Conservation (phyloP, 1,284 basidiomycete genomes). For the Cutaneotrichosporon sp. region DNA sequence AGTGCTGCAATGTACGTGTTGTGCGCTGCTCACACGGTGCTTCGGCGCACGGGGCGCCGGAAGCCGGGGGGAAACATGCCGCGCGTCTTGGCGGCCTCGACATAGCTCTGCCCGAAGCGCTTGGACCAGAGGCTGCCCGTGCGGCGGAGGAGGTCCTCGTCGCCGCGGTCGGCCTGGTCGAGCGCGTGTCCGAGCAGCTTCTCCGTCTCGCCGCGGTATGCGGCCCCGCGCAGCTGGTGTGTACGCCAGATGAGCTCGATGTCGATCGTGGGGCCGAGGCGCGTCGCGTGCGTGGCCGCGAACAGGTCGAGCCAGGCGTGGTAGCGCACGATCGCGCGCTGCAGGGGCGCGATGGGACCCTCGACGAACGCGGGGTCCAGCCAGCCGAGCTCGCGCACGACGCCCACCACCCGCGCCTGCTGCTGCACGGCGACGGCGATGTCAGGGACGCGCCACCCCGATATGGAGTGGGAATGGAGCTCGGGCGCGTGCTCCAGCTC, state of each 20-base stretch:
- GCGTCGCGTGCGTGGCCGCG: slow-evolving; percentile 21
- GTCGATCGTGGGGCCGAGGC: slow-evolving; percentile 37
- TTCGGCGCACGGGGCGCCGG: background rate
- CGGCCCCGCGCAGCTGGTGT: slow-evolving; percentile 41
- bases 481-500: slow-evolving; percentile 13
- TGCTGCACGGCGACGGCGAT: slow-evolving; percentile 36
- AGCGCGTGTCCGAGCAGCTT: slow-evolving; percentile 29
- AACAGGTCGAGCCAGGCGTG: slow-evolving; percentile 47
- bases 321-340: slow-evolving; percentile 42
- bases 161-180: slow-evolving; percentile 20
- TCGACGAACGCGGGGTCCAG: slow-evolving; percentile 21
- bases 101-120: slow-evolving; percentile 31
- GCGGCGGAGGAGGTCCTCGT: slow-evolving; percentile 27
- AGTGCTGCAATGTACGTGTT: no score
- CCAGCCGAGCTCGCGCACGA: slow-evolving; percentile 38
- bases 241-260: slow-evolving; percentile 53
- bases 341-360: slow-evolving; percentile 25
- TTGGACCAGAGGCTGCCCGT: slow-evolving; percentile 33
- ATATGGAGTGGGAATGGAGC: slow-evolving; percentile 10
- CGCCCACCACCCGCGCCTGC: slow-evolving; percentile 35
- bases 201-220: slow-evolving; percentile 36
- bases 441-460: slow-evolving; percentile 32
- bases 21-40: background rate
- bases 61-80: background rate
- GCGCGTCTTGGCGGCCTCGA: background rate